Evolutionary conservation across 2,329 filamentous ascomycete genomes (phyloP).

Genomic region (Lasiodiplodia sp.): DNA sequence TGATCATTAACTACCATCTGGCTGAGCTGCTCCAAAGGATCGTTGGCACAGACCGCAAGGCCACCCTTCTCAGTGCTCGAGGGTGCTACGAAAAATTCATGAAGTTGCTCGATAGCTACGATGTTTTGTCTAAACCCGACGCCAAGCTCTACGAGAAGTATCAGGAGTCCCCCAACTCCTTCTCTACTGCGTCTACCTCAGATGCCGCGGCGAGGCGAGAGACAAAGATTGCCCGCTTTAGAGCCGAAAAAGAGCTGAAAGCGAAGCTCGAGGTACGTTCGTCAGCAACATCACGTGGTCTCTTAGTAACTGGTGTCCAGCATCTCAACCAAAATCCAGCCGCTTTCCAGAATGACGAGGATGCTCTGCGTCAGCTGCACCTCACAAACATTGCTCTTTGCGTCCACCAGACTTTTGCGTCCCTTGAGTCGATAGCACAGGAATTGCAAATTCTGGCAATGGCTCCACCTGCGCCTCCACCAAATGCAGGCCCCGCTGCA

Average conservation of each 20-base stretch:
- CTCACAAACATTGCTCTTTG: slow-evolving; percentile 76
- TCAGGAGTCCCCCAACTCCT: slow-evolving; percentile 72
- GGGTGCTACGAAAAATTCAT: slow-evolving; percentile 81
- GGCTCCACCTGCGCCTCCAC: slow-evolving; percentile 65
- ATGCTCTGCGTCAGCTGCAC: slow-evolving; percentile 79
- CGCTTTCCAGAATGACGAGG: slow-evolving; percentile 77
- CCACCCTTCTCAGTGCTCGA: slow-evolving; percentile 69
- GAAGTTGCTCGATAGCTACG: slow-evolving; percentile 78
- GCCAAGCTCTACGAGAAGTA: slow-evolving; percentile 76
- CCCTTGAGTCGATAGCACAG: slow-evolving; percentile 84
- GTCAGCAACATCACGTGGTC: slow-evolving; percentile 18
- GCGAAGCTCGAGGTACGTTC: slow-evolving; percentile 74
- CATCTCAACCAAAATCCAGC: slow-evolving; percentile 67
- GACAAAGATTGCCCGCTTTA: slow-evolving; percentile 85
- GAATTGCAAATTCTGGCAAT: slow-evolving; percentile 83
- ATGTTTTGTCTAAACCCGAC: slow-evolving; percentile 70
- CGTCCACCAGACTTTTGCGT: slow-evolving; percentile 82
- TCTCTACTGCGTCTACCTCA: slow-evolving; percentile 72
- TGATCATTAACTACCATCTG: slow-evolving; percentile 78
- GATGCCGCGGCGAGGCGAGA: slow-evolving; percentile 76
- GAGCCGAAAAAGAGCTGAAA: slow-evolving; percentile 84
- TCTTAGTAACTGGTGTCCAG: slow-evolving; percentile 45
- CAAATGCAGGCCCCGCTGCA: slow-evolving; percentile 43
- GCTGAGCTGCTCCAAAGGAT: slow-evolving; percentile 80
- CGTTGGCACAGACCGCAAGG: slow-evolving; percentile 64